Base-by-base conservation (phyloP, 139 green algal species). In the Chlamydomonas sp. region DNA sequence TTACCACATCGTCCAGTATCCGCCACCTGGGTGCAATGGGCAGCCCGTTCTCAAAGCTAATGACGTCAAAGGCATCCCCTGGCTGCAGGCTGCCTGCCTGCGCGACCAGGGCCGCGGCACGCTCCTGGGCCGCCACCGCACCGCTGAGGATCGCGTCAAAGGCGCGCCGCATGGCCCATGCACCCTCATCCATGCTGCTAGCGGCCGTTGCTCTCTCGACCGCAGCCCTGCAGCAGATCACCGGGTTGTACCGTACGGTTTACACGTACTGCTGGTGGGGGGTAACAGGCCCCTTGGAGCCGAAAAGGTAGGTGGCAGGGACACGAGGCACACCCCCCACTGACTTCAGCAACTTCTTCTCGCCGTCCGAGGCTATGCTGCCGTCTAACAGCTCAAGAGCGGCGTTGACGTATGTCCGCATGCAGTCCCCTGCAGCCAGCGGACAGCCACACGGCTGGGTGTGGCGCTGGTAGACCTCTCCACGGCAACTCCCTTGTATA, bases 101-200 rank as follows among this genome's bases (percentile, higher is more conserved):
- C 6, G 68, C 66, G 5, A 68, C 80, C 57, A 61, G 7, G 18
- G 68, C 58, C 17, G 68, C 68, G 3, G 80, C 80, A 2, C 68
- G 59, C 68, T 85, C 80, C 58, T 61, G 58, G 3, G 59, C 59
- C 80, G 80, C 68, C 67, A 78, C 80, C 18, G 80, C 80, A 59
- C 80, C 80, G 59, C 68, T 78, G 7, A 90, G 69, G 49, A 90
- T 86, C 16, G 66, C 59, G 79, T 90, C 86, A 69, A 90, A 90
- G 0, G 86, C 79, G 8, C 86, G 69, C 57, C 86, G 61, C 79
- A 90, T 73, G 12, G 72, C n/a, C 86, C 86, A 90, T 3, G 86
- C 86, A 9, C 67, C 79, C 63, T 76, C 79, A 63, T 80, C 71
- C n/a, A 49, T 69, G 66, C 84, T 88, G 12, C 10, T 14, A 4